Evolutionary conservation across 179 eudicot genomes (phyloP), one percentile per base, ranked within the genome.

Genomic region (Corrigiola litoralis): DNA sequence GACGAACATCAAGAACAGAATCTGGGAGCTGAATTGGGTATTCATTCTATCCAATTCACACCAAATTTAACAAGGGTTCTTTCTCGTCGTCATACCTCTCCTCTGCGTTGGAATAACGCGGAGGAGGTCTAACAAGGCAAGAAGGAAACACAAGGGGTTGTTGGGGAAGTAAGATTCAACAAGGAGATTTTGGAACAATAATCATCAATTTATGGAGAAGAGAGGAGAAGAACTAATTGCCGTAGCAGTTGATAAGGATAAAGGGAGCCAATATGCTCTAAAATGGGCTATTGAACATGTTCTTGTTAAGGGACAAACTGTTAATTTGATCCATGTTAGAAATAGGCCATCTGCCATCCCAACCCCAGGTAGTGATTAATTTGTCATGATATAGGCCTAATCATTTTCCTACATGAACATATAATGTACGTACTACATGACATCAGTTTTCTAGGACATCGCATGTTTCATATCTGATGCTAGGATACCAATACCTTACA

Each of bases 201-300:
- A 18, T 24, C 14, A 14, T 13, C 7, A 5, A 5, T 27, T 1
- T 3, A 60, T 42, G 69, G 23, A 40, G 69, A 50, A 9, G 5
- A 18, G 23, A 62, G 65, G 51, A 66, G 65, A 61, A 6, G 53
- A 52, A 71, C 20, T 24, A 24, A 66, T 81, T 17, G 75, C 64
- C 13, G 83, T 88, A 17, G 91, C 91, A 40, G 80, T 88, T 48
- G 91, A 86, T 70, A 86, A 82, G 61, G 91, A 88, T 64, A 88
- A 84, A 64, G 73, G 63, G 17, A 86, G 95, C 76, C 95, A 84
- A 73, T 73, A 61, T 75, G 95, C 95, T 24, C 76, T 88, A 48
- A 86, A 80, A 86, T 88, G 95, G 95, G 81, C 91, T 6, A 67
- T 75, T 46, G 95, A 88, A 40, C 67, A 83, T 77, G 69, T 80